These are phyloP conservation scores for Gomphus sp. DNA, from an alignment of 1,284 basidiomycete genomes.

Conservation along the genomic window DNA sequence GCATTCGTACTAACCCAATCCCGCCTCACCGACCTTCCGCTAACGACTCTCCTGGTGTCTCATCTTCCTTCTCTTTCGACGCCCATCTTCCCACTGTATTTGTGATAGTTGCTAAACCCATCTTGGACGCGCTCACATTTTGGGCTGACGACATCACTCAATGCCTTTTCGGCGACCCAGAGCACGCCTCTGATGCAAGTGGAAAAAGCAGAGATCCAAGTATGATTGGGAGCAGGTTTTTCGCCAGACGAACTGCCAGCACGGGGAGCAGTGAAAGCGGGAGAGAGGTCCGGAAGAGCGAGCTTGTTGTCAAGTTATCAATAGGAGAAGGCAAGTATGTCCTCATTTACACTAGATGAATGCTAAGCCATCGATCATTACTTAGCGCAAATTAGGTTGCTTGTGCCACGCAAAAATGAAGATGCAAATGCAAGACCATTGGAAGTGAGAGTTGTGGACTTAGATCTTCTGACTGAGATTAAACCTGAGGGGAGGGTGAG, in stretches of 20 bases:
- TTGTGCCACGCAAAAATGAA: slow-evolving; percentile 28
- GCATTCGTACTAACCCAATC: slow-evolving; percentile 9
- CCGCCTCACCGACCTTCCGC: neutral
- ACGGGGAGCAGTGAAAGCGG: slow-evolving; percentile 20
- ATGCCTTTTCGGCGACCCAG: slow-evolving; percentile 36
- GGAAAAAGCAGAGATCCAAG: slow-evolving; percentile 49
- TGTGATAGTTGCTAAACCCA: slow-evolving; percentile 50
- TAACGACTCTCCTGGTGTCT: slow-evolving; percentile 18
- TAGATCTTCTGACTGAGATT: slow-evolving; percentile 57
- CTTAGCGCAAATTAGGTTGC: slow-evolving; percentile 34
- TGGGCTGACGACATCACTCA: slow-evolving; percentile 80
- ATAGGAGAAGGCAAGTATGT: slow-evolving; percentile 46
- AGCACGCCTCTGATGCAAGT: slow-evolving; percentile 24
- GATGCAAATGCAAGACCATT: slow-evolving; percentile 33
- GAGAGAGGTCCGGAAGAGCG: slow-evolving; percentile 24
- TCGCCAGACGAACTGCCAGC: slow-evolving; percentile 48
- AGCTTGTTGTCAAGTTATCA: slow-evolving; percentile 42
- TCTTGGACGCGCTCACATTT: slow-evolving; percentile 71
- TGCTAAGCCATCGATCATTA: neutral
- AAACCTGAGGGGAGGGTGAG: slow-evolving; percentile 62
- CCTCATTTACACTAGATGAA: neutral
- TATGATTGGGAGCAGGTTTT: slow-evolving; percentile 79
- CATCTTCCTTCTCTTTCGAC: slow-evolving; percentile 25
- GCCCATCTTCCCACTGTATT: slow-evolving; percentile 60
- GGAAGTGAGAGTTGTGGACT: slow-evolving; percentile 50